Conservation (phyloP, 1,284 basidiomycete genomes). For the Vanrija humicola region DNA sequence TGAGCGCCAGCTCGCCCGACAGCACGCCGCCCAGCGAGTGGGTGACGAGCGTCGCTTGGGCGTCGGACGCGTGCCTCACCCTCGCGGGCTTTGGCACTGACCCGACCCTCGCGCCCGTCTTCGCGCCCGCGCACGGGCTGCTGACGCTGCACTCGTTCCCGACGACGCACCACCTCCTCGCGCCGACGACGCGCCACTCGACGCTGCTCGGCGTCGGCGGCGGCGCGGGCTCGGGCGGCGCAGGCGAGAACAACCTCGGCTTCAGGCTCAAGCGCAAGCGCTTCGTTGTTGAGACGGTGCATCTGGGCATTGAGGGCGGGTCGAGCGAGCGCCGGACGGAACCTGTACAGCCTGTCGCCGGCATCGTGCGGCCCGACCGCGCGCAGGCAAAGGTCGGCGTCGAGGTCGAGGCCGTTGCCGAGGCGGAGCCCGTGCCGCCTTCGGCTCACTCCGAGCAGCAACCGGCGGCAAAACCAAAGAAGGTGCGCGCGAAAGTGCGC, state of each 20-base stretch:
- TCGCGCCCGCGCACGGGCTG: conserved; percentile 79
- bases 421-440: not conserved
- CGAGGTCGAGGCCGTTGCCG: not conserved
- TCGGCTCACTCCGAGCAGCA: not conserved
- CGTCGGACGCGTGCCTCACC: conserved; percentile 68
- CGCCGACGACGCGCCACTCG: conserved; percentile 72
- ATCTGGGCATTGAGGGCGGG: conserved; percentile 88
- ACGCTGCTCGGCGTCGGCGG: conserved; percentile 64
- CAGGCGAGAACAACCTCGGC: conserved; percentile 81
- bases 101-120: conserved; percentile 54
- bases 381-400: not conserved
- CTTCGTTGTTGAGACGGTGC: conserved; percentile 84
- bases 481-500: conserved; percentile 33
- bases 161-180: conserved; percentile 61
- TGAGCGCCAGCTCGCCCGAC: conserved; percentile 12
- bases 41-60: conserved; percentile 72
- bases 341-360: conserved; percentile 10
- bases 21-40: conserved; percentile 51
- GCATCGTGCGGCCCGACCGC: not conserved
- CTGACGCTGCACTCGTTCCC: conserved; percentile 71
- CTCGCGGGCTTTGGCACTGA: conserved; percentile 67
- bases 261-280: conserved; percentile 88
- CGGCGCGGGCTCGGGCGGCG: conserved; percentile 57
- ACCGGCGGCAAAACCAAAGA: conserved; percentile 19
- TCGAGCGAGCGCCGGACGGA: conserved; percentile 74